phyloP scores from a whole-genome alignment of 371 early-diverging fungal genomes.

The Circinella minor region DNA sequence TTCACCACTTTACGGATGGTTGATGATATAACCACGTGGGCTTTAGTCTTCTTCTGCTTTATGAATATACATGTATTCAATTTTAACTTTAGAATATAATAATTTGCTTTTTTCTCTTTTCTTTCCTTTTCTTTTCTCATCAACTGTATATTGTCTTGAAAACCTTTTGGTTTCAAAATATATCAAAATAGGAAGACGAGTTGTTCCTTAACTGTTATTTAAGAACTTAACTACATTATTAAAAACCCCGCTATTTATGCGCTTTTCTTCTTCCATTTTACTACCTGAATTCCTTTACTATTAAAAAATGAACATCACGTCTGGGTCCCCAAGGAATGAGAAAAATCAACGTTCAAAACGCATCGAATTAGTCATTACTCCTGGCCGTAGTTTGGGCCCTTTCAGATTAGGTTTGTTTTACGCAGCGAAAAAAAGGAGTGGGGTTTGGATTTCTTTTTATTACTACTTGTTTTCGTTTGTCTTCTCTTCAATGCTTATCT shows the following conservation, averaged over 20 bases:
- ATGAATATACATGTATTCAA: too few species aligned
- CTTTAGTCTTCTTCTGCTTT: too few species aligned
- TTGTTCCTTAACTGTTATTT: too few species aligned
- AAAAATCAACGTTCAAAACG: slow-evolving; percentile 35
- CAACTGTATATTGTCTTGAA: too few species aligned
- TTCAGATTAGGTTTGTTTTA: slow-evolving; percentile 51
- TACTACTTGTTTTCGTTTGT: not conserved
- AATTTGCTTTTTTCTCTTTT: too few species aligned
- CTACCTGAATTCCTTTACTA: not conserved
- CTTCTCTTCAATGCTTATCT: not conserved
- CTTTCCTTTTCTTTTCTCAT: too few species aligned
- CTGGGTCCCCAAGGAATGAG: slow-evolving; percentile 25
- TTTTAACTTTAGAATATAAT: too few species aligned
- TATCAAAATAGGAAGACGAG: too few species aligned
- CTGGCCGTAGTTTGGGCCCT: slow-evolving; percentile 62
- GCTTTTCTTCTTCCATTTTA: not conserved
- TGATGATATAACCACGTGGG: not conserved
- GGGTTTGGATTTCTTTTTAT: not conserved
- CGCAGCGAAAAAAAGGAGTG: not conserved
- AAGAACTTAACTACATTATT: not conserved
- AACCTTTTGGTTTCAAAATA: too few species aligned
- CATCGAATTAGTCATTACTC: slow-evolving; percentile 59
- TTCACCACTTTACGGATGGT: not conserved
- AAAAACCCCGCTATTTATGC: not conserved
- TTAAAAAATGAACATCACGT: slow-evolving; percentile 15